Evolutionary conservation across 768 basidiomycete genomes (phyloP), one percentile per base, ranked within the genome.

Genomic region (Lactarius akahatsu): DNA sequence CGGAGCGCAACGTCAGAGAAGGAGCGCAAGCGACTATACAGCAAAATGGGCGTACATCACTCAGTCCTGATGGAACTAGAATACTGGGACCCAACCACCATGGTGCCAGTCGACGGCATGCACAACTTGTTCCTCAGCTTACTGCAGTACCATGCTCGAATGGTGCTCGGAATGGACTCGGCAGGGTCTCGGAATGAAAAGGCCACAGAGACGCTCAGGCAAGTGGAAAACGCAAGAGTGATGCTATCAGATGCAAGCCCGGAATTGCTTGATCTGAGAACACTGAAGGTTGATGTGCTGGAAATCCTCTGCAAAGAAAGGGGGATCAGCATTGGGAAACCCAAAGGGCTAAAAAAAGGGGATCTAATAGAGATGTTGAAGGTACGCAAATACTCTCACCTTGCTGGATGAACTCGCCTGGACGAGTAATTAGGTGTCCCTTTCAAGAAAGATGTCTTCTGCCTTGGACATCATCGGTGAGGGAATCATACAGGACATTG

Each of bases 81-180:
- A n/a, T 74, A 76, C 59, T 76, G 75, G 75, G 61, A 73, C 45
- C 69, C 70, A 1, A 67, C 59, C 15, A 59, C 36, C 10, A 67
- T 68, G 64, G 58, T 65, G 4, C 50, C 72, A 6, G 62, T 73
- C 10, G 75, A 76, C 23, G 7, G 71, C 28, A 76, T 76, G 75
- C 75, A 76, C 60, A 47, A 40, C n/a, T 36, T 74, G 11, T 67
- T 71, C 34, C 32, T 73, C n/a, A 63, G 71, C 18, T 32, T 57
- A 8, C 63, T 71, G 8, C 63, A 65, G n/a, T 61, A 64, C 23
- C 72, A 73, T 60, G 70, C 71, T 36, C 38, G 40, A 43, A 62
- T 28, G 3, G 58, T 72, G 11, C 66, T 58, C 30, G 62, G 69
- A 4, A 69, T 72, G 57, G 59, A 68, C 60, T 52, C 34, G 10